Percentiles rank a stretch among this genome's conserved stretches.
Evolutionary conservation across 2,329 filamentous ascomycete species (phyloP).

Genomic region (Neurospora crassa): DNA sequence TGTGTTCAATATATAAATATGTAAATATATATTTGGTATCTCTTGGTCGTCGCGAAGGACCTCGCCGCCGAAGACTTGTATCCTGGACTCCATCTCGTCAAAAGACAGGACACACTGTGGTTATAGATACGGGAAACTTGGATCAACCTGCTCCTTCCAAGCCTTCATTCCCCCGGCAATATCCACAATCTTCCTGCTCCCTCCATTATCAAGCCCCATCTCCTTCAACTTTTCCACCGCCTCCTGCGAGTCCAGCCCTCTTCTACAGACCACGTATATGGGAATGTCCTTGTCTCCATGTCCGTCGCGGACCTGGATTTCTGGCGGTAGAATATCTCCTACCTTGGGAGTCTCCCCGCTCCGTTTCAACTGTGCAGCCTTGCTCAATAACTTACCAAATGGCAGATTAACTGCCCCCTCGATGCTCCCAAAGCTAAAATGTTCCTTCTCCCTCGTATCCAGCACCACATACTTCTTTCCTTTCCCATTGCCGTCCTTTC

Average conservation of each 20-base stretch:
- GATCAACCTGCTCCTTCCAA: conserved; percentile 62
- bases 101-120: background rate
- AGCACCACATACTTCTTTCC: conserved; percentile 48
- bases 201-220: conserved; percentile 40
- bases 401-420: conserved; percentile 67
- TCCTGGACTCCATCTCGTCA: background rate
- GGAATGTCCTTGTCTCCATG: conserved; percentile 33
- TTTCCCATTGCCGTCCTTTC: background rate
- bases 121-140: conserved; percentile 42
- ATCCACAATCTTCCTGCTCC: conserved; percentile 55
- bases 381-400: conserved; percentile 25
- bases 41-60: background rate
- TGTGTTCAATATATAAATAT: background rate
- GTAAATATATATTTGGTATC: background rate
- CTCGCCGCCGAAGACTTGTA: background rate
- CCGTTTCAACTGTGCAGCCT: conserved; percentile 14
- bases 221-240: conserved; percentile 57
- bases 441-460: conserved; percentile 76
- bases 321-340: conserved; percentile 18
- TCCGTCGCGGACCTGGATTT: conserved; percentile 17
- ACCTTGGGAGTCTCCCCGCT: conserved; percentile 4
- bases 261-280: conserved; percentile 63
- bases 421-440: conserved; percentile 73
- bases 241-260: conserved; percentile 72
- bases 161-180: conserved; percentile 62